Base-by-base conservation (phyloP, 2,329 filamentous ascomycete genomes). In the Raffaelea ambrosiae region DNA sequence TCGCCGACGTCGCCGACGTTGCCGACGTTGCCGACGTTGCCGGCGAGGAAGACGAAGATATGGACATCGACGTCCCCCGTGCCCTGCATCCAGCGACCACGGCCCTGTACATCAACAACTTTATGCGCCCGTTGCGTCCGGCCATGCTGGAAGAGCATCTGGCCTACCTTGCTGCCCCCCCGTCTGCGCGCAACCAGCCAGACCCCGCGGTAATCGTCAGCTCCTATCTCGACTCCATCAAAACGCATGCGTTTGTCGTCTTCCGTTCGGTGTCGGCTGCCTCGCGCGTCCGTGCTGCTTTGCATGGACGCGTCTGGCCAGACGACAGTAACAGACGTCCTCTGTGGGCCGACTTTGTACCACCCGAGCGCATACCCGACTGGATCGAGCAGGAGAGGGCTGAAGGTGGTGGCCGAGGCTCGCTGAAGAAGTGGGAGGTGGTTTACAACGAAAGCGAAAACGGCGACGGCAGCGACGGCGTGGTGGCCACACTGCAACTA, bases 271-370 rank as follows among this genome's bases (percentile, higher is more conserved):
- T 81, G 10, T 71, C 81, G 3, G 83, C 85, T 3, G 93, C 93
- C 4, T 81, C 83, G 0, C 78, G 88, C 20, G 89, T 87, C 9
- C 84, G 91, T 43, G 76, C 79, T 10, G 76, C 77, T 3, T 71
- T 97, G 2, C 91, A 98, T 64, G 79, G 81, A 49, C 77, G 76
- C 20, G 77, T 89, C 33, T 97, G 90, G 88, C 91, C 91, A 1
- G 80, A 89, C 50, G 91, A 97, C 66, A 81, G 83, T 50, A 86
- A 84, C 55, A 78, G 93, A 29, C 94, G 93, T 62, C 75, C 82
- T 1, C 73, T 97, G 1, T 94, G 84, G 78, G 87, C 88, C 3
- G 93, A 98, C 62, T 97, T 93, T 62, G 75, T 97, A 19, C 91
- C 91, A 0, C 77, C 84, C 18, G 81, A 88, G 22, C 79, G 81